These are phyloP conservation scores for Talaromyces albobiverticillius DNA, from an alignment of 2,329 filamentous ascomycete genomes.

Conservation along the genomic window DNA sequence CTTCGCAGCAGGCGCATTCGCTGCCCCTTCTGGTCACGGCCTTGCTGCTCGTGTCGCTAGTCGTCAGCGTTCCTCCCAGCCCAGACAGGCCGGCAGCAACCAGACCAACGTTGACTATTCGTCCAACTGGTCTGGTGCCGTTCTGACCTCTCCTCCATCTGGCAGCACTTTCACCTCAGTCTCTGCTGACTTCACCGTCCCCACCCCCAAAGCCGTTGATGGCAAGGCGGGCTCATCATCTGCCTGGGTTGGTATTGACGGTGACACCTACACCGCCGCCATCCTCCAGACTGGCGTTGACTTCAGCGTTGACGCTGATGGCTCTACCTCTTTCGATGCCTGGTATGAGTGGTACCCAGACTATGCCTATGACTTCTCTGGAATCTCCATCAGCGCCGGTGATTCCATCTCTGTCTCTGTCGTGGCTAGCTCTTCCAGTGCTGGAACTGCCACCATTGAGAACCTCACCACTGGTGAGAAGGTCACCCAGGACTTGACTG, in stretches of 20 bases:
- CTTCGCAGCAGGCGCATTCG: slow-evolving; percentile 10
- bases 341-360: slow-evolving; percentile 64
- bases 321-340: slow-evolving; percentile 47
- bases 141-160: slow-evolving; percentile 43
- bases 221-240: slow-evolving; percentile 43
- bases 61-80: slow-evolving; percentile 9
- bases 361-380: slow-evolving; percentile 52
- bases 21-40: slow-evolving; percentile 5
- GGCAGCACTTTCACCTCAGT: slow-evolving; percentile 49
- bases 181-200: slow-evolving; percentile 48
- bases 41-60: slow-evolving; percentile 11
- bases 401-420: slow-evolving; percentile 44
- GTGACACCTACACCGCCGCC: slow-evolving; percentile 54
- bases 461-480: slow-evolving; percentile 53
- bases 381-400: slow-evolving; percentile 45
- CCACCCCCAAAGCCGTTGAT: slow-evolving; percentile 44
- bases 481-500: slow-evolving; percentile 52
- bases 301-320: slow-evolving; percentile 45
- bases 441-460: slow-evolving; percentile 48
- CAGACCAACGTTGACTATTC: slow-evolving; percentile 46
- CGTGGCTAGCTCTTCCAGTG: slow-evolving; percentile 39
- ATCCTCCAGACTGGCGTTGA: slow-evolving; percentile 60
- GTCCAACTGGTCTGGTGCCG: slow-evolving; percentile 60
- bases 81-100: slow-evolving; percentile 6
- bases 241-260: slow-evolving; percentile 62